Conservation (phyloP, 2,329 filamentous ascomycete species). For the Aspergillus sergii region DNA sequence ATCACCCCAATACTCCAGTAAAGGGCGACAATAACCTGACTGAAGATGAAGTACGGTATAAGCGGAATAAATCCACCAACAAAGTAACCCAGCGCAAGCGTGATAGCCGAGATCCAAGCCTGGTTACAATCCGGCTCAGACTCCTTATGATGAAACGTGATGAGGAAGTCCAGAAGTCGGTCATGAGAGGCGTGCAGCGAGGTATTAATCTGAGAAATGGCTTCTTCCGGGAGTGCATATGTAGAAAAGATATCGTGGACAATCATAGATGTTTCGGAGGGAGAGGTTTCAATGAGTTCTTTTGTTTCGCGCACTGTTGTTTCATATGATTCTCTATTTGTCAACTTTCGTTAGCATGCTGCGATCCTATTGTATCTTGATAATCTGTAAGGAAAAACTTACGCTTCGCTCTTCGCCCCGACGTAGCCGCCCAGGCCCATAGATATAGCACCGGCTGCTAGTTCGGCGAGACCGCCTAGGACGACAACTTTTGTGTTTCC, state of each 20-base stretch:
- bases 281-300: conserved; percentile 41
- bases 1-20: conserved; percentile 49
- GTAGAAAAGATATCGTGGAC: conserved; percentile 45
- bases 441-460: conserved; percentile 73
- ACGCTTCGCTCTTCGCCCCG: conserved; percentile 56
- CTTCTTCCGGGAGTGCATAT: conserved; percentile 43
- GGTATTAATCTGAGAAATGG: conserved; percentile 38
- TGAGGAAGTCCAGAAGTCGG: conserved; percentile 49
- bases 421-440: conserved; percentile 81
- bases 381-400: conserved; percentile 25
- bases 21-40: conserved; percentile 52
- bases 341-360: neutral
- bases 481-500: conserved; percentile 69
- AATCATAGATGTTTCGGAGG: conserved; percentile 40
- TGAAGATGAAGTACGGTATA: conserved; percentile 67
- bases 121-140: conserved; percentile 48
- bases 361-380: neutral
- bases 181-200: conserved; percentile 42
- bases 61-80: conserved; percentile 71
- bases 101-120: conserved; percentile 60
- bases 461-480: conserved; percentile 73
- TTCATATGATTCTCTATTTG: conserved; percentile 46
- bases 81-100: conserved; percentile 70
- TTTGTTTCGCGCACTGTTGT: conserved; percentile 49
- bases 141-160: conserved; percentile 52